Evolutionary conservation across 2,329 filamentous ascomycete species (phyloP), one percentile per base, ranked within the genome.

Genomic region (Sclerotiophoma versabilis): DNA sequence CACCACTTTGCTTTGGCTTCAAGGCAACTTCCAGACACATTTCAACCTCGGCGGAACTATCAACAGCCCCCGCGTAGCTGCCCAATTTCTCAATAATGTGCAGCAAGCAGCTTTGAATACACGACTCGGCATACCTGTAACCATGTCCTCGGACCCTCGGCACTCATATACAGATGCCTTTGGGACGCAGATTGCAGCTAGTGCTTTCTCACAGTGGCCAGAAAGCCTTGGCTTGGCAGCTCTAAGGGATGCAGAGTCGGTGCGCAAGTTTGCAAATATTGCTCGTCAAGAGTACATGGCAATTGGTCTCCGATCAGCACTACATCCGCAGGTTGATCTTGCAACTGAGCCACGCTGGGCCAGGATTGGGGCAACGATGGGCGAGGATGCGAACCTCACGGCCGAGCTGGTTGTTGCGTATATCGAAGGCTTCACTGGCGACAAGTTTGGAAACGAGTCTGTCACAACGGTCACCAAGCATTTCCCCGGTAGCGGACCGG

Each of bases 271-370:
- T 45, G 81, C 78, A 7, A 77, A 83, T 27, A 73, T 82, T 17
- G 80, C 77, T 0, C 74, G 81, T 5, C 75, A 82, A 58, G 81
- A 84, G 58, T 79, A 77, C 54, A 53, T 70, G 36, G 74, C 73
- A 1, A 65, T 77, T 17, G 76, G 81, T 2, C 70, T 83, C 8
- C 75, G 80, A 5, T 70, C 74, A 2, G 75, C 81, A 1, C 69
- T 84, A 0, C 81, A 83, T 43, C 82, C 81, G 0, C 81, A 83
- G 50, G 76, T 82, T 6, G 81, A 84, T 56, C 66, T 84, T 0
- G 66, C 80, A 0, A 84, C 81, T 0, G 81, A 84, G 54, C 79
- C 79, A 3, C 72, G 81, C 0, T 84, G 82, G 81, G 76, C 79
- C 0, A 73, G 81, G 1, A 78, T 80, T 1, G 66, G 63, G 1